Conservation (phyloP, 371 early-diverging fungal genomes). For the Actinomortierella ambigua region DNA sequence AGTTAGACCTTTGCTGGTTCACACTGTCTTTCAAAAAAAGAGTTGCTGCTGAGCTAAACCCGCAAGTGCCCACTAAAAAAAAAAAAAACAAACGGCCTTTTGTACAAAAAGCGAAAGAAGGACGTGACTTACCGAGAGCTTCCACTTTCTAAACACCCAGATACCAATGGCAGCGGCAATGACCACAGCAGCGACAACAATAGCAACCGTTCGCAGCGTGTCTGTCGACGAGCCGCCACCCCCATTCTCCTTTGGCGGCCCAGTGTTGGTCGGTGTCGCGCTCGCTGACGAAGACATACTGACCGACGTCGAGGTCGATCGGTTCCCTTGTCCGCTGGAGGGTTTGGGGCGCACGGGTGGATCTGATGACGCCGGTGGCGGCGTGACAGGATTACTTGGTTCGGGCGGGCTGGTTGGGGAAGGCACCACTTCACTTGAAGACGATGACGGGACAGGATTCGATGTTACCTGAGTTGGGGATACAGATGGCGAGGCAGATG, state of each 20-base stretch:
- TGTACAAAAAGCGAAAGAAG: not conserved
- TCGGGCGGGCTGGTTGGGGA: too few relatives aligned
- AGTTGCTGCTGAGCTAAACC: too few relatives aligned
- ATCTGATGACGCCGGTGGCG: not conserved
- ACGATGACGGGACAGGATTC: too few relatives aligned
- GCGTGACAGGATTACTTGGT: not conserved
- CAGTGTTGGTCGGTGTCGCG: not conserved
- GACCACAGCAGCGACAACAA: slow-evolving; percentile 46
- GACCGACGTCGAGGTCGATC: too few relatives aligned
- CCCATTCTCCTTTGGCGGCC: not conserved
- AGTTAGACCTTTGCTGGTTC: too few relatives aligned
- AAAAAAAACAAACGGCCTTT: not conserved
- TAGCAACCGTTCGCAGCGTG: slow-evolving; percentile 33
- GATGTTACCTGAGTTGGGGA: too few relatives aligned
- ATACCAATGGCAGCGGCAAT: slow-evolving; percentile 50
- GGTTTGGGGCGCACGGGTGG: not conserved
- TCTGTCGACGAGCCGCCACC: not conserved
- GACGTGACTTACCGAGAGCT: slow-evolving; percentile 44
- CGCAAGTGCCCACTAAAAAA: not conserved
- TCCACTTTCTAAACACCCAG: slow-evolving; percentile 56
- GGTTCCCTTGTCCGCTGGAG: too few relatives aligned
- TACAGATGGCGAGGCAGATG: too few relatives aligned
- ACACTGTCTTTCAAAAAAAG: too few relatives aligned
- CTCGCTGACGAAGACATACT: too few relatives aligned
- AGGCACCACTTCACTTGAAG: too few relatives aligned